Evolutionary conservation across 768 basidiomycete species (phyloP).

Genomic region (Psilocybe sp.): DNA sequence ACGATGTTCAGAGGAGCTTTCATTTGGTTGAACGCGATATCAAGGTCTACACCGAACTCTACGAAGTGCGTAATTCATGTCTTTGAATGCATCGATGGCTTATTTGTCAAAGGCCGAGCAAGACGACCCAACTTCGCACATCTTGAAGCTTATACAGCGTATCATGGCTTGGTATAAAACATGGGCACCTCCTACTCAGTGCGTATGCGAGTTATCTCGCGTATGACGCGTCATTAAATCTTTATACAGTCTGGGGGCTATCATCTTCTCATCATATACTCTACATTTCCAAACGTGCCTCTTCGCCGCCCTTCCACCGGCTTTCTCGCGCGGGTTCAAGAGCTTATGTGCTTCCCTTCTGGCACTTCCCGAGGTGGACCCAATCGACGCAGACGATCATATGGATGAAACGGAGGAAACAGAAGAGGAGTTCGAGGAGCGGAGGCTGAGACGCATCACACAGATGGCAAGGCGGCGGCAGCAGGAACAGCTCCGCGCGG

Average conservation of each 20-base stretch:
- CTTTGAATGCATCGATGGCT: neutral
- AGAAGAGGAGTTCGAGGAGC: too few relatives aligned
- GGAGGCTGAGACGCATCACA: too few relatives aligned
- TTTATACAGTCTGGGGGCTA: conserved; percentile 51
- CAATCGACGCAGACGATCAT: too few relatives aligned
- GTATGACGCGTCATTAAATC: conserved; percentile 6
- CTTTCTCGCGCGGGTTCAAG: conserved; percentile 69
- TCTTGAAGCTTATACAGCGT: conserved; percentile 54
- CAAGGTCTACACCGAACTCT: conserved; percentile 50
- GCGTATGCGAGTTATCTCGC: conserved; percentile 21
- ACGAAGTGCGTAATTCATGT: conserved; percentile 44
- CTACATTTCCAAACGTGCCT: conserved; percentile 72
- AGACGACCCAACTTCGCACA: conserved; percentile 42
- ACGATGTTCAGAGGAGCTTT: conserved; percentile 60
- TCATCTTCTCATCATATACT: conserved; percentile 59
- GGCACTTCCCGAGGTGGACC: conserved; percentile 27
- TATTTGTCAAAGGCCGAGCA: conserved; percentile 20
- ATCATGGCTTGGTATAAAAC: conserved; percentile 70
- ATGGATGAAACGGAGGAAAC: too few relatives aligned
- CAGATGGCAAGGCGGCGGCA: neutral
- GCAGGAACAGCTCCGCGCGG: neutral
- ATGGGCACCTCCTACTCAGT: conserved; percentile 74
- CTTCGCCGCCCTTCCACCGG: conserved; percentile 66
- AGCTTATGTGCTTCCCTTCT: conserved; percentile 61
- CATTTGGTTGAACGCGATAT: conserved; percentile 63